Evolutionary conservation across 129 eudicot genomes (phyloP), one percentile per base, ranked within the genome.

Genomic region (Dittrichia graveolens): DNA sequence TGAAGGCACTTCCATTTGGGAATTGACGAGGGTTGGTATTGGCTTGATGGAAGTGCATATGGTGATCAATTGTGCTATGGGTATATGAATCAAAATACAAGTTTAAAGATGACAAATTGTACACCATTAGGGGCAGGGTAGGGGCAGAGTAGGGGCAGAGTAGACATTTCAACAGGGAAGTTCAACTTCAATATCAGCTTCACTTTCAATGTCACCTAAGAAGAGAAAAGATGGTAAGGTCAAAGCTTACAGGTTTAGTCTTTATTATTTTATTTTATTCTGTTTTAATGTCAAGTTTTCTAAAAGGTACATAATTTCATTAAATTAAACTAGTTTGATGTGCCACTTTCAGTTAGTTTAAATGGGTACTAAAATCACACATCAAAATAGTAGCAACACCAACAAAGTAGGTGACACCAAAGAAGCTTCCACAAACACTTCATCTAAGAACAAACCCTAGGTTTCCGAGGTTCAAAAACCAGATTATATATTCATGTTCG

Each of bases 401-500:
- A 81, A 69, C 14, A 83, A 67, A 78, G 69, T 55, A 73, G 14
- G 19, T 58, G 69, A 76, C 74, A 85, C 61, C 46, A 76, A 68
- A 73, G 85, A 79, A 77, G 58, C 80, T 56, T 82, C 90, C 6
- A 79, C 76, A 0, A 77, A 86, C 45, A 65, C 78, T 65, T 83
- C 89, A 19, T 78, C 81, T 5, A 86, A 88, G 74, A 86, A 89
- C 35, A 87, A 85, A 39, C 82, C 96, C 5, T 89, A 85, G 78
- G 82, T 78, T 43, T 70, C 95, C 1, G 91, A 87, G 75, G 96
- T 78, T 52, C 85, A 89, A 62, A 94, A 86, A 74, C 85, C 82
- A 0, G 98, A 90, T 80, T 94, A 94, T 76, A 24, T 24, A 94
- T 94, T 74, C 98, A 90, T 73, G 98, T 94, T 43, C 86, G 98